Evolutionary conservation across 805 yeast genomes (phyloP).

Genomic region (Saturnispora gosingensis): DNA sequence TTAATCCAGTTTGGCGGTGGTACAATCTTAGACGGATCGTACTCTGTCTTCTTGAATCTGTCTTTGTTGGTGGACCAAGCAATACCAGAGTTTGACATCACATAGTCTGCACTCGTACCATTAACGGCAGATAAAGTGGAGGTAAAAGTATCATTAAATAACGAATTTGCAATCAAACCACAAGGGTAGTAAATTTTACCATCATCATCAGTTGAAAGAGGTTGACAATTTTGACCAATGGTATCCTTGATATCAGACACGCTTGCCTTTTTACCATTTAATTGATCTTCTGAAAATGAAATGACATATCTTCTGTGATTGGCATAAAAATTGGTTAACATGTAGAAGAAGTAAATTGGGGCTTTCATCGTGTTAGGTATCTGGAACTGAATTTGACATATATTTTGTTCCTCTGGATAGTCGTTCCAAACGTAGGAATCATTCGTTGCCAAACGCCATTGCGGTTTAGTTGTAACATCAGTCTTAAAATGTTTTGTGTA

Average conservation of each 20-base stretch:
- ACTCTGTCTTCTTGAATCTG: slow-evolving; percentile 55
- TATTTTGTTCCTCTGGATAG: slow-evolving; percentile 37
- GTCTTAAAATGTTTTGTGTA: slow-evolving; percentile 51
- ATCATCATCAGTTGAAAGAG: slow-evolving; percentile 38
- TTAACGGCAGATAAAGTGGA: slow-evolving; percentile 34
- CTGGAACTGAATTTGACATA: slow-evolving; percentile 66
- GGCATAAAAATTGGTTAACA: slow-evolving; percentile 79
- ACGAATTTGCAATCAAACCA: slow-evolving; percentile 73
- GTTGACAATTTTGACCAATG: slow-evolving; percentile 51
- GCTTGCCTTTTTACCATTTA: slow-evolving; percentile 64
- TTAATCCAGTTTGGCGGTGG: slow-evolving; percentile 84
- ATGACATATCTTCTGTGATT: slow-evolving; percentile 93
- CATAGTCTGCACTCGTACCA: slow-evolving; percentile 34
- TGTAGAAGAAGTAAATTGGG: slow-evolving; percentile 72
- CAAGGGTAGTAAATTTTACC: slow-evolving; percentile 66
- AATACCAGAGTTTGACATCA: slow-evolving; percentile 44
- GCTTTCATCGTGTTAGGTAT: slow-evolving; percentile 65
- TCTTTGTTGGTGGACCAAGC: slow-evolving; percentile 65
- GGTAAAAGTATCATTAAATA: slow-evolving; percentile 68
- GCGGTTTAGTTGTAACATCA: slow-evolving; percentile 34
- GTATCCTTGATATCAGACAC: slow-evolving; percentile 43
- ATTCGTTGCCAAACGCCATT: slow-evolving; percentile 52
- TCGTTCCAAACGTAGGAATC: slow-evolving; percentile 31
- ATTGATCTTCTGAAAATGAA: slow-evolving; percentile 71
- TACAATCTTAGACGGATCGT: slow-evolving; percentile 49